Evolutionary conservation across 495 filamentous ascomycete species (phyloP), one percentile per base, ranked within the genome.

Genomic region (Pyrenula aspistea): DNA sequence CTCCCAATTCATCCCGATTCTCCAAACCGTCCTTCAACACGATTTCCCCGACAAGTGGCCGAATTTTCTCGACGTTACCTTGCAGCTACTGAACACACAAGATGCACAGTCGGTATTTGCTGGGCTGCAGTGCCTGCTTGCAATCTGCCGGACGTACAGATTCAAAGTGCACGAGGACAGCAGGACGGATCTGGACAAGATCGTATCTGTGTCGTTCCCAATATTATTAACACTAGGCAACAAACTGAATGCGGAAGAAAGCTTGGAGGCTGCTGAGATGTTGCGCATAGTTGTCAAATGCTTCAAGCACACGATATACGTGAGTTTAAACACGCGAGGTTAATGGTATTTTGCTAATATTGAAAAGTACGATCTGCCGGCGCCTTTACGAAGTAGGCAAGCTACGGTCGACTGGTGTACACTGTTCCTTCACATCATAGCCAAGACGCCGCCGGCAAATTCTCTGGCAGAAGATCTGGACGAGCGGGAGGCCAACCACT

Each of bases 11-110:
- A 81, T 98, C 55, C 91, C 91, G 48, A 82, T 94, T 57, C 83
- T 98, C 54, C 91, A 95, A 70, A 95, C 95, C 73, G 89, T 98
- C 60, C 82, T 98, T 54, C 88, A 94, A 65, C 86, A 85, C 70
- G 93, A 98, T 70, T 97, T 96, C 71, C 93, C 93, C 55, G 83
- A 89, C 55, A 78, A 84, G 74, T 98, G 93, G 93, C 93, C 94
- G 2, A 79, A 79, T 21, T 97, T 96, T 65, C 79, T 96, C 72
- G 87, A 93, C 61, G 88, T 91, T 61, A 96, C 92, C 20, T 69
- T 94, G 57, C 88, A 89, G 66, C 78, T 98, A 12, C 79, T 98
- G 49, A 83, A 85, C 64, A 84, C 87, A 25, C 85, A 88, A 63
- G 89, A 95, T 62, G 83, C 89, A 11, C 77, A 78, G 51, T 92